Evolutionary conservation across 352 stramenopile genomes (phyloP), one percentile per base, ranked within the genome.

Genomic region (Globisporangium emineosum): DNA sequence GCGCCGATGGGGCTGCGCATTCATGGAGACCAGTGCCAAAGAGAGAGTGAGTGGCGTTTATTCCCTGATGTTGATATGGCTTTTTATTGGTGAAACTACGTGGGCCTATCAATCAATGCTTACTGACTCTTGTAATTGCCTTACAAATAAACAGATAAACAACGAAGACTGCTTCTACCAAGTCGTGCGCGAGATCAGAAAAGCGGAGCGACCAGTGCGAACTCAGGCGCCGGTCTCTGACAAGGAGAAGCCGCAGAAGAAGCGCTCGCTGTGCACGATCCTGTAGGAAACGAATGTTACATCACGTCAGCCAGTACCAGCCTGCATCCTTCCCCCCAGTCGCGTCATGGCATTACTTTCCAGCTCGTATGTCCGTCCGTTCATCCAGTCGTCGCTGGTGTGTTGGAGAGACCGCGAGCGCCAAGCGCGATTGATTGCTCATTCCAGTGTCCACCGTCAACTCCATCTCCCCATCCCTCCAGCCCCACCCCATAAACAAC

Each of bases 121-220:
- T n/a, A n/a, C n/a, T n/a, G n/a, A n/a, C n/a, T n/a, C n/a, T n/a
- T n/a, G n/a, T n/a, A n/a, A n/a, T n/a, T n/a, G n/a, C n/a, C n/a
- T n/a, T n/a, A n/a, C 49, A 1, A 21, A 10, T 47, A 2, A 13
- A 10, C 54, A 91, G 81, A 91, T 93, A 89, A 83, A 88, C 57
- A 95, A 96, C 66, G 87, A 96, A 67, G 87, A 96, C 64, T 96
- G 87, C 64, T 96, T 96, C 70, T 96, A 92, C 77, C 77, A 96
- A 60, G 87, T 96, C 57, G 85, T 96, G 56, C 87, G 87, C 43
- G 87, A 91, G 68, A 96, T 96, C 69, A 82, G 87, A 60, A 90
- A 88, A 75, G 73, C 79, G 2, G 87, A 96, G 68, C 79, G 79
- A 35, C 83, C 87, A 23, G 72, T 66, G 54, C 73, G 73, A 64